These are phyloP conservation scores for Lecanicillium sp. DNA, from an alignment of 2,329 filamentous ascomycete species.

Conservation along the genomic window DNA sequence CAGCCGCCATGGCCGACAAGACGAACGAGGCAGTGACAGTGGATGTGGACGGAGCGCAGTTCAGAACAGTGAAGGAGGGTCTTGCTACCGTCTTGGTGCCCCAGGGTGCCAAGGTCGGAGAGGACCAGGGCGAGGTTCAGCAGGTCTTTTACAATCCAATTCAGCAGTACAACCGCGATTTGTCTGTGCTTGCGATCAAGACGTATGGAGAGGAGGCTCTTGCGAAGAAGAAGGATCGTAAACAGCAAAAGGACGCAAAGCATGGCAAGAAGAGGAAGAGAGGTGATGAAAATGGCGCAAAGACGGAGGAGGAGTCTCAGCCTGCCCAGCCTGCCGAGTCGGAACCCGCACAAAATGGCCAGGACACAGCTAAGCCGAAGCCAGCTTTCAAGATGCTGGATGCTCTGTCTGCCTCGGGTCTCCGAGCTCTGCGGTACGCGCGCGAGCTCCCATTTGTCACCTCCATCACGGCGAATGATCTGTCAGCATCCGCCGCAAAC, in stretches of 20 bases:
- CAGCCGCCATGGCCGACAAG: constrained; percentile 2
- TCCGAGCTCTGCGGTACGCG: constrained; percentile 85
- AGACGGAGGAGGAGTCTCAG: constrained; percentile 10
- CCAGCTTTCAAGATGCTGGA: constrained; percentile 78
- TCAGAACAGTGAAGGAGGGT: constrained; percentile 48
- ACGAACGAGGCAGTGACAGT: constrained; percentile 19
- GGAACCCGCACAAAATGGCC: constrained; percentile 10
- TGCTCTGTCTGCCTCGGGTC: constrained; percentile 86
- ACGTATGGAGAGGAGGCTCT: constrained; percentile 69
- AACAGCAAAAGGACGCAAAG: constrained; percentile 25
- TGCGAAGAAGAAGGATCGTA: constrained; percentile 32
- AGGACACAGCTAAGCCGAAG: constrained; percentile 24
- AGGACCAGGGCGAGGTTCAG: constrained; percentile 55
- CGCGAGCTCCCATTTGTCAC: constrained; percentile 84
- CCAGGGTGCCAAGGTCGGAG: constrained; percentile 35
- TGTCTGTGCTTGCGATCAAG: constrained; percentile 88
- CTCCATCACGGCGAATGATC: constrained; percentile 81
- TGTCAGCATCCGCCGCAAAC: constrained; percentile 68
- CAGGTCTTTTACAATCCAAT: constrained; percentile 99
- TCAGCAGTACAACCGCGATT: constrained; percentile 95
- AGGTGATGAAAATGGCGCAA: constrained; percentile 26
- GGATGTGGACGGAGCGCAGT: constrained; percentile 40
- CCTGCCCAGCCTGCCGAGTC: constrained; percentile 1
- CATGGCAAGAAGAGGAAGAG: constrained; percentile 38
- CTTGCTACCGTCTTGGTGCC: constrained; percentile 53